These are phyloP conservation scores for Vitis rotundifolia DNA, from an alignment of 164 flowering plant species.

Conservation along the genomic window DNA sequence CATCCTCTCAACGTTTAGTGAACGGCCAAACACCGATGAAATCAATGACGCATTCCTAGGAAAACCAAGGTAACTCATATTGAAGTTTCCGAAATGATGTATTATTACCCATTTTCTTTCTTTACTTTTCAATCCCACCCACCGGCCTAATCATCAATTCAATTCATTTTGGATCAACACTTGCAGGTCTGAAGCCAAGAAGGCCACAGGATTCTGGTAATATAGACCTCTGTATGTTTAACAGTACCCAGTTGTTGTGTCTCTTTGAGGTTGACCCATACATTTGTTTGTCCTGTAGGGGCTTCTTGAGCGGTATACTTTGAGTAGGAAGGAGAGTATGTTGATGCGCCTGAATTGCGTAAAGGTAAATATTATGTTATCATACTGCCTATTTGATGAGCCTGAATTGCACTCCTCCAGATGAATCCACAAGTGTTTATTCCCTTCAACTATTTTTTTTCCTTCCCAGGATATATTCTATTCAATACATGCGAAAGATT, in stretches of 20 bases:
- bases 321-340: slow-evolving; percentile 4
- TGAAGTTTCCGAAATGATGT: not conserved
- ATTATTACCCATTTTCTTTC: not conserved
- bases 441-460: no score
- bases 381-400: no score
- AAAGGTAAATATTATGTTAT: not conserved
- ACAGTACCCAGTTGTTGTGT: not conserved
- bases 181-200: slow-evolving; percentile 55
- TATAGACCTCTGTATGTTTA: not conserved
- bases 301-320: slow-evolving; percentile 60
- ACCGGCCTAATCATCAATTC: slow-evolving; percentile 2
- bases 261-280: not conserved
- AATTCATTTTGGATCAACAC: slow-evolving; percentile 1
- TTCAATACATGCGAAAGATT: no score
- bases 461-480: no score
- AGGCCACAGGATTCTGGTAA: slow-evolving; percentile 69
- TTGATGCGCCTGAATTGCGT: slow-evolving; percentile 1
- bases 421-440: no score
- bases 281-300: slow-evolving; percentile 44
- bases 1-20: slow-evolving; percentile 50
- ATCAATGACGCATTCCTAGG: slow-evolving; percentile 81
- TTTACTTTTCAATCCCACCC: not conserved
- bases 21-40: slow-evolving; percentile 64
- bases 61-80: slow-evolving; percentile 61
- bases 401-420: no score